Evolutionary conservation across 805 yeast genomes (phyloP), one percentile per base, ranked within the genome.

Genomic region (Suhomyces pyralidae): DNA sequence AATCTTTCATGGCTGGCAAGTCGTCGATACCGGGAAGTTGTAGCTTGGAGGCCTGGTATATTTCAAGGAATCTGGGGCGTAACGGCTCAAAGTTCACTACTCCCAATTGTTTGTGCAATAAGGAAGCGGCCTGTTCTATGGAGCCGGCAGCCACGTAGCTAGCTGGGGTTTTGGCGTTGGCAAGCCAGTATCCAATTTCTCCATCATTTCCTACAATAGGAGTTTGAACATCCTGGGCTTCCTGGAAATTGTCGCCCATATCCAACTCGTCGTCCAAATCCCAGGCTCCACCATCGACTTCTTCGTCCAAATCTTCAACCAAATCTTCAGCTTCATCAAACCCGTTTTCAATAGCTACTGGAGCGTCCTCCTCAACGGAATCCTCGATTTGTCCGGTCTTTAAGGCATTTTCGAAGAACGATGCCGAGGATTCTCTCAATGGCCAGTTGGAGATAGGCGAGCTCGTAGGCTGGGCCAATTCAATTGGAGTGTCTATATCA

Each of bases 91-190:
- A 93, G 60, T 89, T 79, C 25, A 82, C 85, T 49, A 90, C 82
- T 61, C 97, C 99, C 45, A 86, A 78, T 71, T 96, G 99, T 64
- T 93, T 87, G 75, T 86, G 84, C 62, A 94, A 80, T 65, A 96
- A 81, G 63, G 91, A 96, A 40, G 97, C 94, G 38, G 98, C 99
- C 50, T 93, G 88, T 59, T 91, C 97, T 67, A 93, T 93, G 4
- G 96, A 88, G 61, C 99, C 99, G 2, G 97, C 91, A 2, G 99
- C 97, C 63, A 87, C 91, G 61, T 90, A 89, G 25, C 90, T 90
- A 28, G 97, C 97, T 4, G 97, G 90, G 51, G 92, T 81, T 57
- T 86, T 88, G 15, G 97, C 88, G 70, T 88, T 90, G 59, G 93
- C 86, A 28, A 89, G 81, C 99, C 99, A 96, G 53, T 71, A 70